Conservation (phyloP, 441 rosid species). For the Erysimum cheiri region DNA sequence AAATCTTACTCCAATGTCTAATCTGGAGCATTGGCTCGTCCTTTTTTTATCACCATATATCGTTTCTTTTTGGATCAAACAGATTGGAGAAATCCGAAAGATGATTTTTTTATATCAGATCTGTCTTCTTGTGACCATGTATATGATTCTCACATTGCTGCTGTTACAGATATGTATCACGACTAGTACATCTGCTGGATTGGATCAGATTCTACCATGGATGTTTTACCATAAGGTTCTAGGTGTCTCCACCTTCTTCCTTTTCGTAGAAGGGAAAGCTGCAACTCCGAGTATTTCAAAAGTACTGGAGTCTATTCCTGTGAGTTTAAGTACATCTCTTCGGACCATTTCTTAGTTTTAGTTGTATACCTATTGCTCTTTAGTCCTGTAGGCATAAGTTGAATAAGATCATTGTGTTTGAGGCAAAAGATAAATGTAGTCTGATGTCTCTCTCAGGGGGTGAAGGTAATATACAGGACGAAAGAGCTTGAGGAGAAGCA, state of each 20-base stretch:
- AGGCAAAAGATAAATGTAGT: slow-evolving; percentile 11
- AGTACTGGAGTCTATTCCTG: slow-evolving; percentile 75
- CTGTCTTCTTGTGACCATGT: slow-evolving; percentile 23
- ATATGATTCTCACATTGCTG: slow-evolving; percentile 23
- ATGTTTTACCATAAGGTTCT: slow-evolving; percentile 86
- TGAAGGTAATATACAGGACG: slow-evolving; percentile 73
- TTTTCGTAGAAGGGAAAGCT: slow-evolving; percentile 81
- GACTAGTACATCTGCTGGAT: slow-evolving; percentile 75
- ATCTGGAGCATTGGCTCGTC: slow-evolving; percentile 14
- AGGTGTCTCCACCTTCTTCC: slow-evolving; percentile 73
- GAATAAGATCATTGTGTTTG: background rate
- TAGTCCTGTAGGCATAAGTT: slow-evolving; percentile 2
- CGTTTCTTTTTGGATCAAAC: background rate
- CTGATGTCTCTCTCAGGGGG: slow-evolving; percentile 57
- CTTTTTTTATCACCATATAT: background rate
- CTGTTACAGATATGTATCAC: slow-evolving; percentile 67
- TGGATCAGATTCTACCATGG: slow-evolving; percentile 84
- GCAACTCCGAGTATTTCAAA: slow-evolving; percentile 67
- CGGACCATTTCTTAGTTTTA: slow-evolving; percentile 15
- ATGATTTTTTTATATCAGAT: slow-evolving; percentile 16
- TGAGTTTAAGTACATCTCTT: slow-evolving; percentile 44
- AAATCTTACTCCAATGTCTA: slow-evolving; percentile 10
- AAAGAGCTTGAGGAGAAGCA: slow-evolving; percentile 78
- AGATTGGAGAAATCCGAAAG: background rate
- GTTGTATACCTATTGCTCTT: slow-evolving; percentile 4